Evolutionary conservation across 768 basidiomycete species (phyloP), one percentile per base, ranked within the genome.

Genomic region (Gloeophyllum trabeum): DNA sequence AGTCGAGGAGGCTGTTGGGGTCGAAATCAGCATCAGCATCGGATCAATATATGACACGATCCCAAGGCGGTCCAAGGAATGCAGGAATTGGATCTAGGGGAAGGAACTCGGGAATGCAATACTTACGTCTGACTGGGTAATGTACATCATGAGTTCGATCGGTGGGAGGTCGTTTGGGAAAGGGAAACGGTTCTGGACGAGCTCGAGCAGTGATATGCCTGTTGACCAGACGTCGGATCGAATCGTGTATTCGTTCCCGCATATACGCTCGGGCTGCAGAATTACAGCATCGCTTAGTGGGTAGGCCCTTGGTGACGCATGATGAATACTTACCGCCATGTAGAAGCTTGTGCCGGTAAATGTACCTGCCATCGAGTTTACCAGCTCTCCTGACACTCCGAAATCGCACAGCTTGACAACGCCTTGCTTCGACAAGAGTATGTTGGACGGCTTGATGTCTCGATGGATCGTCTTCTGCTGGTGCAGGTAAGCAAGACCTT

Each of bases 191-290:
- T 94, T 96, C 54, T 88, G 77, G 4, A 93, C 86, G 19, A 99
- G 76, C 62, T 98, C 96, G 51, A 98, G 73, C 24, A 99, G 71
- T 0, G 92, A 87, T 35, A 99, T 83, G 19, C 94, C 96, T 12
- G 91, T 84, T 1, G 93, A 97, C 96, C 96, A 99, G 19, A 99
- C 93, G 58, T 99, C 93, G 26, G 93, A 89, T 44, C 89, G 80
- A 54, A 96, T 94, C 24, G 88, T 88, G 59, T 96, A 99, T 49
- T 84, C 79, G 43, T 82, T 75, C 4, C 94, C 94, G 51, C 79
- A 81, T 46, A 98, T 93, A 47, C 94, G 82, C 62, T 97, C 94
- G 39, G 94, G 94, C 87, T 91, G 49, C 41, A 48, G 26, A 46
- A 45, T 45, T 32, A 38, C 41, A 48, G 26, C 45, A 45, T 45